Evolutionary conservation across 176 grass and related monocot species (phyloP), one percentile per base, ranked within the genome.

Genomic region (Dactylis glomerata): DNA sequence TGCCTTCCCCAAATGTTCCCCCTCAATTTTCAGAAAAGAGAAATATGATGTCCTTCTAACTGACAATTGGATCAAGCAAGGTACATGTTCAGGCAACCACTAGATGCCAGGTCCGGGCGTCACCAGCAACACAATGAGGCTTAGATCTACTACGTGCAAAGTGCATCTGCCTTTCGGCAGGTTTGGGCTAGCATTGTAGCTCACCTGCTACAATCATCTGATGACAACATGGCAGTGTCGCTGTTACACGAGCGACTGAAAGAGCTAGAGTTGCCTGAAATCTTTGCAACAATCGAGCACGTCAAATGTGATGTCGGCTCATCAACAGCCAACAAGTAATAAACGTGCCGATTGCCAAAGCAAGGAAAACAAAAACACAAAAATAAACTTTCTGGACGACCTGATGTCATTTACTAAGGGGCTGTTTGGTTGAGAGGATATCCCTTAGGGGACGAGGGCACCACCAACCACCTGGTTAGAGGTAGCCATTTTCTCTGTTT

Each of bases 1-100:
- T 78, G 63, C 83, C 83, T 90, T 86, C 83, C 24, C 79, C 55
- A 55, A 71, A 90, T 86, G 71, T 71, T 13, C 23, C 6, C 49
- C 32, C 3, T 56, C 52, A n/a, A 56, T 23, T 56, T 56, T 23
- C 52, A 56, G n/a, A 23, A 56, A 23, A 22, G 52, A 2, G 8
- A 23, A 56, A 62, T 49, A 85, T 85, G 82, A 49, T n/a, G 27
- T 1, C 45, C 13, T 10, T 4, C 81, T 28, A 26, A 14, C 10
- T 79, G 24, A 24, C 40, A 72, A 3, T 42, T 40, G 36, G 55
- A 79, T 54, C 68, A 81, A 89, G 82, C 57, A 81, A 81, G 15
- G 63, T 7, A 81, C 55, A 50, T 5, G 9, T 55, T 66, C 66
- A 36, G 38, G 42, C 17, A 19, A 45, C 3, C 57, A 61, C 19